phyloP scores from a whole-genome alignment of 768 basidiomycete genomes.

The Boletus subparvulus region DNA sequence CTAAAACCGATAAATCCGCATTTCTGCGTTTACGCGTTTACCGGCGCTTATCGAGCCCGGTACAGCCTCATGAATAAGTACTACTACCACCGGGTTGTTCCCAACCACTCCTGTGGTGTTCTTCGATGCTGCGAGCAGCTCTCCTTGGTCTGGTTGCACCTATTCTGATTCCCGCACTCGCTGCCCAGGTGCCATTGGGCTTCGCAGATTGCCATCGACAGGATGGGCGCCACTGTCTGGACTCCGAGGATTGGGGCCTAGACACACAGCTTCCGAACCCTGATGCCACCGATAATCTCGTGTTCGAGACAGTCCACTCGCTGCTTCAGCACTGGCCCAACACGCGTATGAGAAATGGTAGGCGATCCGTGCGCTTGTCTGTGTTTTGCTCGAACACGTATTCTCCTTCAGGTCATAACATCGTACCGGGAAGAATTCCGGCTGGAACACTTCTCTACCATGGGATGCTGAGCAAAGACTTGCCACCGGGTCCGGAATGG shows the following conservation, averaged over 20 bases:
- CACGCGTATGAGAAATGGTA: slow-evolving; percentile 47
- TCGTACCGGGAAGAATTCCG: slow-evolving; percentile 35
- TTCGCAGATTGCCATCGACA: background rate
- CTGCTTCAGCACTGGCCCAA: slow-evolving; percentile 46
- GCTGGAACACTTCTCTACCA: slow-evolving; percentile 40
- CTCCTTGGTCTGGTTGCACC: background rate
- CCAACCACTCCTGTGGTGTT: background rate
- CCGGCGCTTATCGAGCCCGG: no score
- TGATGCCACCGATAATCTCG: slow-evolving; percentile 26
- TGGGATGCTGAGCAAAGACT: slow-evolving; percentile 13
- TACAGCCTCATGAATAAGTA: background rate
- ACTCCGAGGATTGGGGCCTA: slow-evolving; percentile 22
- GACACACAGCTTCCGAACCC: slow-evolving; percentile 17
- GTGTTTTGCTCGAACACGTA: slow-evolving; percentile 13
- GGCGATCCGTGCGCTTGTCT: slow-evolving; percentile 1
- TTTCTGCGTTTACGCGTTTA: no score
- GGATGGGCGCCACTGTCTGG: background rate
- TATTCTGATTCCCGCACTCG: background rate
- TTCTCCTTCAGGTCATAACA: slow-evolving; percentile 17
- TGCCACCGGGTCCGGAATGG: slow-evolving; percentile 35
- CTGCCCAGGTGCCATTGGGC: slow-evolving; percentile 10
- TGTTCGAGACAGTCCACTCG: slow-evolving; percentile 28
- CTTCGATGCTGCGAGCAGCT: background rate
- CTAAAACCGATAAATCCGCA: no score
- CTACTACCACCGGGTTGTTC: background rate